A percentile compares a stretch with the other conserved stretches of the same genome.
Conservation (phyloP, 306 rosid genomes). For the Glycine tomentella region DNA sequence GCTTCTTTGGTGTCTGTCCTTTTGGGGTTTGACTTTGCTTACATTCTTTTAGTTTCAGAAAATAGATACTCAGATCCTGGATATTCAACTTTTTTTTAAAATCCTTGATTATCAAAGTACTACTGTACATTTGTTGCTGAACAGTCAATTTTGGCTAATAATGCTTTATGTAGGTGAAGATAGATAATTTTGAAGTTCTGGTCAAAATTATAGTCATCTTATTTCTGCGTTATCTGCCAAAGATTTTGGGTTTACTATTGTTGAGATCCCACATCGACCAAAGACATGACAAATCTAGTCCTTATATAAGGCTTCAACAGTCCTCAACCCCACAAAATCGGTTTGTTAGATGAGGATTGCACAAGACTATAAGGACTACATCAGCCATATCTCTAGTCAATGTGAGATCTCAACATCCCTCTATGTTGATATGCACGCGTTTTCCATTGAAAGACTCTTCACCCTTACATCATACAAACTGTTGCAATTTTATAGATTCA, state of each 20-base stretch:
- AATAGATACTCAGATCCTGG: slow-evolving; percentile 15
- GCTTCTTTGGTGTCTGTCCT: slow-evolving; percentile 5
- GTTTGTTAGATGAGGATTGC: background rate
- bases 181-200: slow-evolving; percentile 11
- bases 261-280: background rate
- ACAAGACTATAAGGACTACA: background rate
- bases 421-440: slow-evolving; percentile 5
- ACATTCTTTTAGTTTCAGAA: slow-evolving; percentile 20
- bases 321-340: background rate
- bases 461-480: slow-evolving; percentile 26
- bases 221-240: slow-evolving; percentile 33
- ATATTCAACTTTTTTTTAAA: too few relatives aligned
- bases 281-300: background rate
- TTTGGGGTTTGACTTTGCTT: background rate
- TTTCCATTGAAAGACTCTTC: slow-evolving; percentile 11
- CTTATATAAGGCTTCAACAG: background rate
- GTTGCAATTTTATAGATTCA: slow-evolving; percentile 30
- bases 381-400: background rate
- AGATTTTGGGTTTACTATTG: slow-evolving; percentile 3
- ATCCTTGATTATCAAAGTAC: slow-evolving; percentile 18
- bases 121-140: slow-evolving; percentile 1
- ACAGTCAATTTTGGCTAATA: slow-evolving; percentile 2
- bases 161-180: background rate
- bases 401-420: background rate
- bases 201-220: slow-evolving; percentile 5